phyloP scores from a whole-genome alignment of 331 rosid species.

The Saraca asoca region DNA sequence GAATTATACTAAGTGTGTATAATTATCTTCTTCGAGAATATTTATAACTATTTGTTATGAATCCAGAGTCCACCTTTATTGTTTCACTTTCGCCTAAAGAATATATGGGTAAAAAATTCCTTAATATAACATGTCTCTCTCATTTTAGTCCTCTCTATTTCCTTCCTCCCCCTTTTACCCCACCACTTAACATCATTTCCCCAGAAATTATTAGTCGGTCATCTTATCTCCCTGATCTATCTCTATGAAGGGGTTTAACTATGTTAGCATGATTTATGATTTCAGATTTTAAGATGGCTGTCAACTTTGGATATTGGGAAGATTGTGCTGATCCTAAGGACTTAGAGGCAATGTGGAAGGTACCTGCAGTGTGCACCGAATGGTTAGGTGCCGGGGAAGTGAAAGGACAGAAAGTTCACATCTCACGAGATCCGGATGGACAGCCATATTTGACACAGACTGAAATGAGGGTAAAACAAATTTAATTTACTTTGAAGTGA shows the following conservation, averaged over 20 bases:
- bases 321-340: constrained; percentile 69
- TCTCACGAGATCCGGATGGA: constrained; percentile 94
- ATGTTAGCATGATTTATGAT: not conserved
- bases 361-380: constrained; percentile 64
- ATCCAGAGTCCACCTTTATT: no score
- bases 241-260: no score
- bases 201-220: not conserved
- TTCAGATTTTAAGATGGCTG: constrained; percentile 53
- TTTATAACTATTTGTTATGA: not conserved
- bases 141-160: not conserved
- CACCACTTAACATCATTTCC: not conserved
- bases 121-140: not conserved
- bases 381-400: constrained; percentile 86
- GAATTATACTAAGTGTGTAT: no score
- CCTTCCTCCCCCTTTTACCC: not conserved
- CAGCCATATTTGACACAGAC: constrained; percentile 83
- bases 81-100: not conserved
- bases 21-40: no score
- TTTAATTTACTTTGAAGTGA: constrained; percentile 19
- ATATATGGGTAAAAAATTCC: not conserved
- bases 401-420: constrained; percentile 65
- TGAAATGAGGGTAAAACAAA: constrained; percentile 75
- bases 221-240: not conserved
- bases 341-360: constrained; percentile 79
- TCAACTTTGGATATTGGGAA: constrained; percentile 68